Evolutionary conservation across 116 monocot genomes (phyloP).

Genomic region (Posidonia oceanica): DNA sequence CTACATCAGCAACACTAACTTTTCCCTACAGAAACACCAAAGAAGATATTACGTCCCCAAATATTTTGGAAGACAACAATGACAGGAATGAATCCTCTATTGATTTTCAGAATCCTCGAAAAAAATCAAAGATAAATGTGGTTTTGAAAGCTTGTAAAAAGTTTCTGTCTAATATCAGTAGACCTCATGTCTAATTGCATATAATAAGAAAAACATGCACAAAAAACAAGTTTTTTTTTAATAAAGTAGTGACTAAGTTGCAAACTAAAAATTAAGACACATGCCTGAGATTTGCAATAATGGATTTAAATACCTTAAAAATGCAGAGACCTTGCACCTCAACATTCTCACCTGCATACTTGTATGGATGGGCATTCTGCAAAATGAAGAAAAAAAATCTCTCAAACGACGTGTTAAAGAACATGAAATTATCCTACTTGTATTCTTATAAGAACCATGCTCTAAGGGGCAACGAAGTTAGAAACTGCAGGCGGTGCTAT

Average conservation of each 20-base stretch:
- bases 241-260: too few relatives aligned
- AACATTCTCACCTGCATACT: conserved; percentile 78
- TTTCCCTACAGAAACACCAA: conserved; percentile 44
- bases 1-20: conserved; percentile 73
- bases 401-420: background rate
- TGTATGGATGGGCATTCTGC: conserved; percentile 66
- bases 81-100: background rate
- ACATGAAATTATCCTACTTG: too few relatives aligned
- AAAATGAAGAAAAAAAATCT: conserved; percentile 7
- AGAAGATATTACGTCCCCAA: background rate
- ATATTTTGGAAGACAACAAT: background rate
- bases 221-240: too few relatives aligned
- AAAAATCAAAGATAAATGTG: background rate
- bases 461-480: too few relatives aligned
- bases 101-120: background rate
- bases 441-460: too few relatives aligned
- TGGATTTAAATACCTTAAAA: conserved; percentile 43
- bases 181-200: too few relatives aligned
- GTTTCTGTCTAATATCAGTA: too few relatives aligned
- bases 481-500: too few relatives aligned
- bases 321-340: conserved; percentile 64
- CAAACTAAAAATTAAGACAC: too few relatives aligned
- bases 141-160: too few relatives aligned
- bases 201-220: too few relatives aligned
- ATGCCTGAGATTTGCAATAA: too few relatives aligned